Evolutionary conservation across 2,329 filamentous ascomycete genomes (phyloP), one percentile per base, ranked within the genome.

Genomic region (Berkeleyomyces rouxiae): DNA sequence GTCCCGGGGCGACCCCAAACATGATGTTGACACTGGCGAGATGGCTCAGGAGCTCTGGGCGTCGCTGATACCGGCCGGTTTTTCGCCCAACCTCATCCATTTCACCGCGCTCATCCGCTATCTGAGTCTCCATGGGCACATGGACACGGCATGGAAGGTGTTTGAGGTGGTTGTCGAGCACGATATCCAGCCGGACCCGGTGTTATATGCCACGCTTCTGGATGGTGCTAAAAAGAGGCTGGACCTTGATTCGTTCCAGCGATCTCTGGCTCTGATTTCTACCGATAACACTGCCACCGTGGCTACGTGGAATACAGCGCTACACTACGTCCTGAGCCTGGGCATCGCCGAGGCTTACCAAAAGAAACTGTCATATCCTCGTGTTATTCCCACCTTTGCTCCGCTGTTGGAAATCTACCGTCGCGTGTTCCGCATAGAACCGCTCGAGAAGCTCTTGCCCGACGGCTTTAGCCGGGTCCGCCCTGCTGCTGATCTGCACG

Each of bases 61-160:
- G 1, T 23, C 58, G 40, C 59, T 65, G 9, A 60, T 62, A 4
- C 74, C 79, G 23, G 72, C 79, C n/a, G 86, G 85, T 1, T 74
- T 87, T 58, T 74, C 75, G 23, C 82, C 87, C 33, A 86, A 88
- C 66, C 72, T 81, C 11, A 74, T 83, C 63, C 78, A 79, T 9
- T 82, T 86, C 69, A 87, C 86, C 13, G 78, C 86, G 53, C 74
- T 90, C 64, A 80, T 96, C 62, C 78, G 83, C 46, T 88, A 89
- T 64, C 82, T 90, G 13, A 82, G 87, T 68, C 76, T 83, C 64
- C 80, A 78, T n/a, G 79, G 80, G 9, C 81, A 88, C 67, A 70
- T 82, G 6, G 75, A 79, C 44, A 81, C 83, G 2, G 86, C 84
- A 0, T 82, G 83, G 74, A 77, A 81, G 47, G 79, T 92, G 59